Base-by-base conservation (phyloP, 441 rosid genomes). In the Dalechampia spathulata region DNA sequence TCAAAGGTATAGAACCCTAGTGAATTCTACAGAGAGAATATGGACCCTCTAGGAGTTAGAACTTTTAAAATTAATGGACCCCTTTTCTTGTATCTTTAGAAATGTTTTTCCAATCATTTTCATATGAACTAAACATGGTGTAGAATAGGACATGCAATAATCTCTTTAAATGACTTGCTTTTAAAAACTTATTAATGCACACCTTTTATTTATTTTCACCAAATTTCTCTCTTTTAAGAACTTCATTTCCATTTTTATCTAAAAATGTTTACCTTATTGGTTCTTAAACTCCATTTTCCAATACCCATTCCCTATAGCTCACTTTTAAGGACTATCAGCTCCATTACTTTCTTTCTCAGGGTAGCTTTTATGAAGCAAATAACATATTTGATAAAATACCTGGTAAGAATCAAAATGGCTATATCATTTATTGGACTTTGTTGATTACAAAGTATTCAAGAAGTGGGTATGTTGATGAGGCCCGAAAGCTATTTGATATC, bases 311-410 rank as follows among this genome's bases (percentile, higher is more conserved):
- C 53, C 32, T 54, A 12, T 64, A 69, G 30, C 72, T 79, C 70
- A 61, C 71, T 6, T 30, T 34, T 48, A 60, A 64, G 68, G 90
- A 82, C 46, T 61, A 76, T 55, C 75, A 69, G 17, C 61, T 83
- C 5, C 76, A 78, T 17, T 10, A 25, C 2, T 64, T 46, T 1
- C 63, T 83, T 6, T 73, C 80, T 4, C 49, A 56, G 27, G 75
- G 71, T 21, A 69, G 60, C 22, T 48, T 77, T 44, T 63, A 26
- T 8, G 72, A 77, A n/a, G 95, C 87, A 30, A 74, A 77, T 57
- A 75, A 71, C 77, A 28, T 80, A 82, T 76, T 88, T 70, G 78
- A 82, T 52, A 65, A 57, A 66, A 71, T 78, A 64, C 68, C 86
- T 37, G 70, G 61, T 6, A 76, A 80, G 73, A 75, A 67, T 62